A percentile compares a stretch with the other conserved stretches of the same genome.
Conservation (phyloP, 768 basidiomycete species). For the Collybiopsis confluens region DNA sequence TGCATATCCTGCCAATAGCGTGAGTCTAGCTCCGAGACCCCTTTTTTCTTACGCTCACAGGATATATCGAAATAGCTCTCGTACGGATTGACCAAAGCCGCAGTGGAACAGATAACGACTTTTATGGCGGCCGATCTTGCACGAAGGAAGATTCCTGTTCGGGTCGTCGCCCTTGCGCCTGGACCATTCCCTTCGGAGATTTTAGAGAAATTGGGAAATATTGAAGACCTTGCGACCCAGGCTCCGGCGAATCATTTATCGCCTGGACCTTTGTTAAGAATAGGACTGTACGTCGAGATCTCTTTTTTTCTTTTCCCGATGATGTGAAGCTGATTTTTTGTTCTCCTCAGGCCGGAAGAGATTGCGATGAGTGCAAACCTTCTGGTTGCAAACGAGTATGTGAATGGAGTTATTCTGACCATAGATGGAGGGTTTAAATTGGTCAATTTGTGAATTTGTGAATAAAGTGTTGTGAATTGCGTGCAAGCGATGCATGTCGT, state of each 20-base stretch:
- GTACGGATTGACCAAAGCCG: neutral
- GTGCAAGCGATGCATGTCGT: too few species aligned
- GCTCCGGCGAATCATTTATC: neutral
- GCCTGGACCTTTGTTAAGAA: neutral
- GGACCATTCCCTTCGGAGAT: neutral
- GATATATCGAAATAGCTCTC: neutral
- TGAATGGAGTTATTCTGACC: neutral
- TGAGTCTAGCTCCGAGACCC: neutral
- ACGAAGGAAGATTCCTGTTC: neutral
- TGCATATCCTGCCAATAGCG: neutral
- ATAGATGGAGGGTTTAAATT: neutral
- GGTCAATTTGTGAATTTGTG: neutral
- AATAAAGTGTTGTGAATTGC: too few species aligned
- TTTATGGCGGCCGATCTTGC: neutral
- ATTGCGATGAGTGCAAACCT: neutral
- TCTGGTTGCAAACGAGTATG: neutral
- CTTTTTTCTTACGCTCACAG: neutral
- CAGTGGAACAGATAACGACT: neutral
- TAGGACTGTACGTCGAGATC: neutral
- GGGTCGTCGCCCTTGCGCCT: neutral
- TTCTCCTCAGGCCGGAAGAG: conserved; percentile 2
- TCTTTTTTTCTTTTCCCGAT: neutral
- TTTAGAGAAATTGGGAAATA: neutral
- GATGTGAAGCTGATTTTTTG: neutral
- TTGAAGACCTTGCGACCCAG: neutral